Base-by-base conservation (phyloP, 805 yeast genomes). In the Tetrapisispora arboricola region DNA sequence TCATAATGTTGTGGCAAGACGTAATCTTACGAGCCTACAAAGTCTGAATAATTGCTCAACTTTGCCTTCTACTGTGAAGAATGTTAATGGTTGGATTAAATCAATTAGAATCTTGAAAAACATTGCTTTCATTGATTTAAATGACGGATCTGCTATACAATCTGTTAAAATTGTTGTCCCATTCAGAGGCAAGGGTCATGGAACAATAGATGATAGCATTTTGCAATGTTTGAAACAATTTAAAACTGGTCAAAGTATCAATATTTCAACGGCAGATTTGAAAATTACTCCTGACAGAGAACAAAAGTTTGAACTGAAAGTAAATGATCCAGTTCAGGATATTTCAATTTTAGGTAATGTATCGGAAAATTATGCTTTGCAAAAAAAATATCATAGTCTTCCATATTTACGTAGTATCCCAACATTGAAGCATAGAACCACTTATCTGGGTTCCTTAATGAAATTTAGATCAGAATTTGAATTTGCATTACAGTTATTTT, bases 401-500 rank as follows among this genome's bases (percentile, higher is more conserved):
- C 82, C 78, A 47, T 80, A 68, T 50, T 62, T 92, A 32, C 71
- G 98, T 38, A 67, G 75, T 2, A 60, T 76, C n/a, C 94, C 95
- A 0, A 77, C 83, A 8, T 66, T 83, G 25, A 72, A 96, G 47
- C 87, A 84, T 73, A 74, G 84, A 50, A 75, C 94, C 0, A 54
- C 71, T 3, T 72, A 75, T n/a, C 60, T 80, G 30, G 72, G 84
- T 1, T 73, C 88, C 1, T 61, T 85, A 1, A 52, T 87, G 44
- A 68, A 95, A 46, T 73, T 83, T 48, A 68, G 97, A 49, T 84
- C 96, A 0, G 65, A 65, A 35, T 66, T 84, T 1, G 86, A 85
- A 49, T 48, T 64, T 1, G 58, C 66, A 24, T 50, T 87, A 7
- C 61, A 69, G 31, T 64, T 64, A 3, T 84, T 75, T 50, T 84